Evolutionary conservation across 495 filamentous ascomycete species (phyloP).

Genomic region (Penicillium salamii): DNA sequence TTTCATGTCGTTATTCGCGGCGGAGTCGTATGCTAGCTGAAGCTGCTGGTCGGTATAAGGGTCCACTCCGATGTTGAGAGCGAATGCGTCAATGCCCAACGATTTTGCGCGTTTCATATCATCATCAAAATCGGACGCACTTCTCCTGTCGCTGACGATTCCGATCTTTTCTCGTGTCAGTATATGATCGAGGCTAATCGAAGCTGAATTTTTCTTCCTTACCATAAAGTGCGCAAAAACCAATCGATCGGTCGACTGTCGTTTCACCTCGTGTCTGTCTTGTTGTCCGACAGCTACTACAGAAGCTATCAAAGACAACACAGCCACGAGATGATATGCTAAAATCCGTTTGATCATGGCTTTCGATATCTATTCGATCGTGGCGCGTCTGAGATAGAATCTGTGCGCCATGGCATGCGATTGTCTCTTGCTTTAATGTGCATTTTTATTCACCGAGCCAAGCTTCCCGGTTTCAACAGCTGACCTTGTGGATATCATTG

Average conservation of each 20-base stretch:
- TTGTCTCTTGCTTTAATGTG: background rate
- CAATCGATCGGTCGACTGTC: constrained; percentile 27
- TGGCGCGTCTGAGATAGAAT: background rate
- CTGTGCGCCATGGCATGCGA: too few species aligned
- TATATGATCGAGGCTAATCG: background rate
- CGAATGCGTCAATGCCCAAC: constrained; percentile 59
- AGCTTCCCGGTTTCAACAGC: background rate
- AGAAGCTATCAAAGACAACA: background rate
- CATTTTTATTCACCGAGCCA: background rate
- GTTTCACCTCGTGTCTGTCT: background rate
- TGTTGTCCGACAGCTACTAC: background rate
- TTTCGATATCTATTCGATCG: too few species aligned
- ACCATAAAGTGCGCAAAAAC: constrained; percentile 64
- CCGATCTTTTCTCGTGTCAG: constrained; percentile 40
- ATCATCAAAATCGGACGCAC: constrained; percentile 51
- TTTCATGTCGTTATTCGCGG: constrained; percentile 55
- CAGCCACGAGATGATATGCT: background rate
- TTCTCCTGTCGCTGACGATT: constrained; percentile 48
- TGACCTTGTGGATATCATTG: too few species aligned
- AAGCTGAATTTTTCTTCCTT: constrained; percentile 5
- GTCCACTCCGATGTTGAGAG: constrained; percentile 55
- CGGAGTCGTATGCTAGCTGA: constrained; percentile 53
- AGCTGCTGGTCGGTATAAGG: constrained; percentile 52
- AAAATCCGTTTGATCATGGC: background rate
- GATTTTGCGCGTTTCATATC: constrained; percentile 55